Evolutionary conservation across 2,329 filamentous ascomycete species (phyloP).

Genomic region (Cryphonectria radicalis): DNA sequence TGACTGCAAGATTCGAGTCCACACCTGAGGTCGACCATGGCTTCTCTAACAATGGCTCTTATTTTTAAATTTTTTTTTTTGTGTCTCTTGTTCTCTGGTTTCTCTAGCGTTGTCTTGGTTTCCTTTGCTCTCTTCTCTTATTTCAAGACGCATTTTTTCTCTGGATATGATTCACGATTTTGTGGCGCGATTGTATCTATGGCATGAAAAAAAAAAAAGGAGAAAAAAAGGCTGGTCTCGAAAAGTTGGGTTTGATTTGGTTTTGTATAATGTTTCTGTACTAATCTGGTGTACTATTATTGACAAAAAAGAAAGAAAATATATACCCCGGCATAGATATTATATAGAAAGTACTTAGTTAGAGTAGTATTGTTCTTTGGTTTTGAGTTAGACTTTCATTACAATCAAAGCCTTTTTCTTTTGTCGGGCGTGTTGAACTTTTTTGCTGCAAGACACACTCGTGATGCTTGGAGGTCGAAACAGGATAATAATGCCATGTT

Average conservation of each 20-base stretch:
- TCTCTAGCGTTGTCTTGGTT: background rate
- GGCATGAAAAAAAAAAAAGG: background rate
- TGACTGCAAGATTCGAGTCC: slow-evolving; percentile 28
- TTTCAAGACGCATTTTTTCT: background rate
- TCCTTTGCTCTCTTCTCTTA: background rate
- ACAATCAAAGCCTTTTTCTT: slow-evolving; percentile 18
- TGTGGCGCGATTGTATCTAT: slow-evolving; percentile 3
- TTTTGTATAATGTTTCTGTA: slow-evolving; percentile 2
- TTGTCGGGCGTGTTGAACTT: slow-evolving; percentile 9
- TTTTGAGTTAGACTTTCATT: slow-evolving; percentile 11
- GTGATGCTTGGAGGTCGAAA: background rate
- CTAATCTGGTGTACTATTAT: slow-evolving; percentile 9
- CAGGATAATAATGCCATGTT: background rate
- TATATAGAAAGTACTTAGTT: slow-evolving; percentile 19
- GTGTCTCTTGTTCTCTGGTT: background rate
- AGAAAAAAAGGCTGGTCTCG: slow-evolving; percentile 8
- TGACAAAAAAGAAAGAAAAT: slow-evolving; percentile 6
- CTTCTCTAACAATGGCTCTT: slow-evolving; percentile 19
- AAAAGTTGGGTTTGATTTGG: slow-evolving; percentile 13
- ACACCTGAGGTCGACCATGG: slow-evolving; percentile 26
- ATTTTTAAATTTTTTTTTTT: slow-evolving; percentile 15
- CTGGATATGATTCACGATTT: slow-evolving; percentile 13
- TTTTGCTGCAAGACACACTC: background rate
- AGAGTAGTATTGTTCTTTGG: slow-evolving; percentile 2
- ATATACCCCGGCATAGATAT: slow-evolving; percentile 28